phyloP scores from a whole-genome alignment of 2,329 filamentous ascomycete genomes.

The Aspergillus sp. region DNA sequence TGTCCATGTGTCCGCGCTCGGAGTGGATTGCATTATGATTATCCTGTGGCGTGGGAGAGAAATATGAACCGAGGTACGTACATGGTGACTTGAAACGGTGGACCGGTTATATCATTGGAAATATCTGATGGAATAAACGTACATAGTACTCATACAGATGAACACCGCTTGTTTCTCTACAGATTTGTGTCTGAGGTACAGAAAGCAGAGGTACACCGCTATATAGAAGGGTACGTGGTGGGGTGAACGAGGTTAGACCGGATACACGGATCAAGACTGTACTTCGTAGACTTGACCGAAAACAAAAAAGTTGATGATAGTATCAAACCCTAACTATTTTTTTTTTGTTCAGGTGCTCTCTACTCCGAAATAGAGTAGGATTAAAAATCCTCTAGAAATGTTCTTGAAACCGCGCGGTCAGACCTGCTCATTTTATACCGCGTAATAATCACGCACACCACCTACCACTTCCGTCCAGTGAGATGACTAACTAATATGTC shows the following conservation, averaged over 20 bases:
- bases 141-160: too few relatives aligned
- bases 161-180: too few relatives aligned
- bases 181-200: background rate
- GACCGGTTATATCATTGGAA: too few relatives aligned
- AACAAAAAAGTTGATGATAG: too few relatives aligned
- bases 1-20: background rate
- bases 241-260: too few relatives aligned
- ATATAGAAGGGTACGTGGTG: background rate
- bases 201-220: background rate
- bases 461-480: background rate
- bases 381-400: background rate
- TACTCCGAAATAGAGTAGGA: background rate
- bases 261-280: too few relatives aligned
- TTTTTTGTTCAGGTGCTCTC: background rate
- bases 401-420: background rate
- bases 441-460: background rate
- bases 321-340: background rate
- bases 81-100: too few relatives aligned
- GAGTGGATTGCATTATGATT: too few relatives aligned
- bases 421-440: background rate
- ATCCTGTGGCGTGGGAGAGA: too few relatives aligned
- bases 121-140: too few relatives aligned
- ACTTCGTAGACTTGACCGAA: too few relatives aligned
- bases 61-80: too few relatives aligned
- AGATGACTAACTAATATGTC: background rate